A percentile compares a stretch with the other conserved stretches of the same genome.
Conservation (phyloP, 345 rosid species). For the Rhizophora apiculata region DNA sequence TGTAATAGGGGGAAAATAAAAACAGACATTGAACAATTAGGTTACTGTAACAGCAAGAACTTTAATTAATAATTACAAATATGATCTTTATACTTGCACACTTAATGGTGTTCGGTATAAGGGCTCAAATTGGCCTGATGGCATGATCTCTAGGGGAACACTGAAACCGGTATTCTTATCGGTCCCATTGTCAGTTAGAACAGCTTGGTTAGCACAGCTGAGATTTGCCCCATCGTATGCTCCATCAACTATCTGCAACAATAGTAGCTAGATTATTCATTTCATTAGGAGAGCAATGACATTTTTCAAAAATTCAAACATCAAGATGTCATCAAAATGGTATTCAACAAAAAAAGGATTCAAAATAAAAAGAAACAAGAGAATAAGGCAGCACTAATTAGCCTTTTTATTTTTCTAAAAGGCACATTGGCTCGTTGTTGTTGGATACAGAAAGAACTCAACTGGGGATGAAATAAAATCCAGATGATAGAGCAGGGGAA, state of each 20-base stretch:
- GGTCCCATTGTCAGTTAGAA: slow-evolving; percentile 52
- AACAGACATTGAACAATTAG: neutral
- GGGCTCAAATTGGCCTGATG: slow-evolving; percentile 92
- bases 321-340: too few species aligned
- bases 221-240: slow-evolving; percentile 74
- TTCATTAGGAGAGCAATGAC: slow-evolving; percentile 1
- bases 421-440: neutral
- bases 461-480: neutral
- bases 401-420: neutral
- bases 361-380: neutral
- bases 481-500: neutral
- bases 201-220: slow-evolving; percentile 62
- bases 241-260: slow-evolving; percentile 61
- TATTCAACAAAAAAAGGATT: neutral
- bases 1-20: slow-evolving; percentile 2
- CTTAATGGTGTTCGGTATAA: slow-evolving; percentile 70
- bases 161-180: slow-evolving; percentile 52
- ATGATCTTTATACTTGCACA: slow-evolving; percentile 51
- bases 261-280: neutral
- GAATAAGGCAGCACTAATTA: neutral
- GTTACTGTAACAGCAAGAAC: neutral
- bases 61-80: neutral
- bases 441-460: neutral
- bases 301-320: neutral
- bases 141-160: slow-evolving; percentile 85